Evolutionary conservation across 768 basidiomycete species (phyloP).

Genomic region (Serendipita sp.): DNA sequence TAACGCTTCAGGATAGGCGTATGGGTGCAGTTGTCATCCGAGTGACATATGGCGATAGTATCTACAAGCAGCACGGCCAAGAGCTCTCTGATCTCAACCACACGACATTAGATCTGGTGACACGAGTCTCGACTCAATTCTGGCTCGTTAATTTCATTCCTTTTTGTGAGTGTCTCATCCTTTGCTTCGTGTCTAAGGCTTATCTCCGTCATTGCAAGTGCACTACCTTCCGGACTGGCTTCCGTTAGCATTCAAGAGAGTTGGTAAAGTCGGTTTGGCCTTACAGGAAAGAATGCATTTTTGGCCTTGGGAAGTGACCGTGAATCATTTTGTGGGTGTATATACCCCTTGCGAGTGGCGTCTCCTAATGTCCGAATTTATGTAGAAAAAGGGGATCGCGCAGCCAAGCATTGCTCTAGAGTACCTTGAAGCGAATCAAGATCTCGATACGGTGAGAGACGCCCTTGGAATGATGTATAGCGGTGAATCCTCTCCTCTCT

Average conservation of each 20-base stretch:
- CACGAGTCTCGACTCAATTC: not conserved
- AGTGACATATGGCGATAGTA: conserved; percentile 1
- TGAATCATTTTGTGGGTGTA: not conserved
- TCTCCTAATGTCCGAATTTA: not conserved
- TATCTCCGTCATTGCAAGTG: not conserved
- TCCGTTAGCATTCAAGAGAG: not conserved
- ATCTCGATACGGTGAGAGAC: not conserved
- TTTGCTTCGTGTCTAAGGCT: not conserved
- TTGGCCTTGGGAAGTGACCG: not conserved
- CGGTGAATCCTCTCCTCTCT: not conserved
- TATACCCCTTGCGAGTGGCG: not conserved
- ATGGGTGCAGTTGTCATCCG: not conserved
- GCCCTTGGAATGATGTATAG: conserved; percentile 2
- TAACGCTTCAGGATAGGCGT: not conserved
- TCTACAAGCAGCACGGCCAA: not conserved
- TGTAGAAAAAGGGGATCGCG: not conserved
- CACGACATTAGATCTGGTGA: not conserved
- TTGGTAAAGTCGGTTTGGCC: not conserved
- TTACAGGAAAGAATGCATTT: conserved; percentile 3
- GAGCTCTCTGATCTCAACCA: not conserved
- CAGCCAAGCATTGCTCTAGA: not conserved
- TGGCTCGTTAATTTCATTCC: conserved; percentile 7
- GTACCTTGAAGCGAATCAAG: not conserved
- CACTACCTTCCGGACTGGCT: conserved; percentile 2
- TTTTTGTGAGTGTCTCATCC: not conserved